phyloP scores from a whole-genome alignment of 805 yeast species.

The Wickerhamiella lipophila region DNA sequence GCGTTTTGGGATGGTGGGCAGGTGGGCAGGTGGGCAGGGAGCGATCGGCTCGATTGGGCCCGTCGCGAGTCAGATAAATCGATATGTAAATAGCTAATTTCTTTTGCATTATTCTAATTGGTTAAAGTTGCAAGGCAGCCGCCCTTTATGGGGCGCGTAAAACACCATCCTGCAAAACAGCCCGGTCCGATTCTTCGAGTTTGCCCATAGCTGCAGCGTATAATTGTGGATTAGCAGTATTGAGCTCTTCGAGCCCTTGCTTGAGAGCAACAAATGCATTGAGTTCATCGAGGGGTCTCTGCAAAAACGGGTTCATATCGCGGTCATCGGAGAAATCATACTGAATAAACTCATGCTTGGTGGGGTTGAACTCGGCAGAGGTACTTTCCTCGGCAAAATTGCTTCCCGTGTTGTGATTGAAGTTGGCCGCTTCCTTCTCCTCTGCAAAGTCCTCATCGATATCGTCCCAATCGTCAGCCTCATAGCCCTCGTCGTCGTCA shows the following conservation, averaged over 20 bases:
- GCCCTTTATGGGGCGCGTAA: conserved; percentile 21
- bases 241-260: conserved; percentile 38
- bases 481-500: conserved; percentile 28
- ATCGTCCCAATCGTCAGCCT: conserved; percentile 22
- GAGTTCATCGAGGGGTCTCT: conserved; percentile 54
- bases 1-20: too few relatives aligned
- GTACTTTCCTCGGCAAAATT: not conserved
- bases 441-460: conserved; percentile 18
- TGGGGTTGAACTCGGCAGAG: conserved; percentile 13
- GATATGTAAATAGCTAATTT: too few relatives aligned
- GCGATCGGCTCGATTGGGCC: too few relatives aligned
- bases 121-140: too few relatives aligned
- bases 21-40: too few relatives aligned
- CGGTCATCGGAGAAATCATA: conserved; percentile 48
- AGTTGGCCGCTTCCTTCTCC: conserved; percentile 20
- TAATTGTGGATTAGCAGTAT: conserved; percentile 35
- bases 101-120: too few relatives aligned
- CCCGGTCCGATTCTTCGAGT: conserved; percentile 30
- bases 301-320: conserved; percentile 69
- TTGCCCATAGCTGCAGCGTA: conserved; percentile 39
- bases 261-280: conserved; percentile 61
- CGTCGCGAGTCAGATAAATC: too few relatives aligned
- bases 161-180: conserved; percentile 26
- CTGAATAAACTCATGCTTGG: conserved; percentile 25
- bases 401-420: conserved; percentile 1